phyloP scores from a whole-genome alignment of 805 yeast genomes.

The Lipomyces spencermartinsiae region DNA sequence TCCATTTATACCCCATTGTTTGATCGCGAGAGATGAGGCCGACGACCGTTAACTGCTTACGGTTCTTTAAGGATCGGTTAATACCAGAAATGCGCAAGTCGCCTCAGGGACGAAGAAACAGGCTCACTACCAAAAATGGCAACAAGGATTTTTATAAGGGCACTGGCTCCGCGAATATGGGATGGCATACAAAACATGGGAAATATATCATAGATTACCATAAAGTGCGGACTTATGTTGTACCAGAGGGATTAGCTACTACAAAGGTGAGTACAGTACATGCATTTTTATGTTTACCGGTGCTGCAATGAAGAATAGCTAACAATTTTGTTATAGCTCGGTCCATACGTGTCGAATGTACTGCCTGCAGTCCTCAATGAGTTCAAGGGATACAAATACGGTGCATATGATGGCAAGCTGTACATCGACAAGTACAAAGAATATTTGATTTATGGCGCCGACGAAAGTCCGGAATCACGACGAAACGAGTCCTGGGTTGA shows the following conservation, averaged over 20 bases:
- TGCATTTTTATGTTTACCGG: slow-evolving; percentile 7
- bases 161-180: slow-evolving; percentile 93
- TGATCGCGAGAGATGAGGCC: slow-evolving; percentile 15
- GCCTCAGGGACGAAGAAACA: slow-evolving; percentile 47
- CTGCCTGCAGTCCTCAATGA: slow-evolving; percentile 72
- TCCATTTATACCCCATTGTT: not conserved
- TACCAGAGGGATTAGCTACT: slow-evolving; percentile 58
- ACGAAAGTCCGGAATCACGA: slow-evolving; percentile 42
- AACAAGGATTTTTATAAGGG: slow-evolving; percentile 95
- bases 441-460: slow-evolving; percentile 73
- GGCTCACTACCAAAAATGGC: slow-evolving; percentile 91
- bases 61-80: slow-evolving; percentile 26
- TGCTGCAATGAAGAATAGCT: not conserved
- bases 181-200: slow-evolving; percentile 76
- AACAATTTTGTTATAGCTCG: slow-evolving; percentile 49
- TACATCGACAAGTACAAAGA: slow-evolving; percentile 75
- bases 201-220: slow-evolving; percentile 79
- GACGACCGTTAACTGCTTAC: slow-evolving; percentile 3
- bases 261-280: slow-evolving; percentile 38
- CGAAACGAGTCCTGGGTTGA: slow-evolving; percentile 39
- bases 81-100: slow-evolving; percentile 9
- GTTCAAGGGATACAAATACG: slow-evolving; percentile 71
- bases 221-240: slow-evolving; percentile 89
- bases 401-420: slow-evolving; percentile 74
- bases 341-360: slow-evolving; percentile 78